Conservation (phyloP, 176 grass and related monocot genomes). For the Puccinellia tenuiflora region DNA sequence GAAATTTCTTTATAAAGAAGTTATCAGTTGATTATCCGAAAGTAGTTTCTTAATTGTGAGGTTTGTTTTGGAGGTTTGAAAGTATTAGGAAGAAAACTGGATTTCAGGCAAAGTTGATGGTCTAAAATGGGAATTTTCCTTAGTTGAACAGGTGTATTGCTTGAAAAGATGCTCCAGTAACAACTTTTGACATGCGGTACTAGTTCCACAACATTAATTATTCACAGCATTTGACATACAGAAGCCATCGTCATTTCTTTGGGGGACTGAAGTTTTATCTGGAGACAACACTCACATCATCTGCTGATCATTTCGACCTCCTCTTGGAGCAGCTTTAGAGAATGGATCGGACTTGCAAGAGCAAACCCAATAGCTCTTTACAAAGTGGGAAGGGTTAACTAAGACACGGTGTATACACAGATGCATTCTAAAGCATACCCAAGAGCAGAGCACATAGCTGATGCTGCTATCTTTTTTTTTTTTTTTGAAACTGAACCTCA, state of each 20-base stretch:
- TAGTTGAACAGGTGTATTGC: not conserved
- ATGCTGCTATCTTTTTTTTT: no score
- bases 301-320: not conserved
- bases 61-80: not conserved
- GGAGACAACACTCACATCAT: not conserved
- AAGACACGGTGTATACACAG: no score
- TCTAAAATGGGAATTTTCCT: not conserved
- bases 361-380: not conserved
- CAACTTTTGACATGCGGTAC: no score
- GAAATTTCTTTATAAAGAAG: no score
- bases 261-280: not conserved
- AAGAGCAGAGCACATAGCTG: no score
- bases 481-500: no score
- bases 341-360: not conserved
- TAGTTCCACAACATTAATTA: no score
- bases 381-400: not conserved
- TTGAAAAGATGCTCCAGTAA: not conserved
- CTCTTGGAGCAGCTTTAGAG: not conserved
- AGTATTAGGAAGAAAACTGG: not conserved
- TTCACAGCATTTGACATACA: not conserved
- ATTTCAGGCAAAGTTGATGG: not conserved
- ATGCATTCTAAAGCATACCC: no score
- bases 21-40: no score
- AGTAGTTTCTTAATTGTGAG: not conserved
- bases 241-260: not conserved